Evolutionary conservation across 2,329 filamentous ascomycete species (phyloP), one percentile per base, ranked within the genome.

Genomic region (Neophaeococcomyces mojaviensis): DNA sequence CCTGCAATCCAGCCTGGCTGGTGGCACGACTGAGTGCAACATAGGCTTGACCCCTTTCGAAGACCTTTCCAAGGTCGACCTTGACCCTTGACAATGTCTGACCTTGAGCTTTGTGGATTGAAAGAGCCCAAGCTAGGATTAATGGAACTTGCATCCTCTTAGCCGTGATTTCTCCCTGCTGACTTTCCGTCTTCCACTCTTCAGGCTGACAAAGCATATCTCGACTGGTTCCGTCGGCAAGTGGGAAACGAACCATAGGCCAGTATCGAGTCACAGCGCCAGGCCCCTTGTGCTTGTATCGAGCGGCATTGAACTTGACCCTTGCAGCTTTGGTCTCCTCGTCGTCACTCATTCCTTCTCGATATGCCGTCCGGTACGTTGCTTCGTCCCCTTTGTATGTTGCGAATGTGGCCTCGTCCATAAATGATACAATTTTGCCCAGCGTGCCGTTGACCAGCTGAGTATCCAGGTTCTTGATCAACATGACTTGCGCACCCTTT

Each of bases 401-500:
- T 42, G 76, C 76, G 53, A 82, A 84, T 22, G 72, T 77, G 35
- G 70, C 68, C 54, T 84, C 78, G 43, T 74, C 79, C 82, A 88
- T 89, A 64, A 95, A 94, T 4, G 76, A 79, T 10, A 83, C 75
- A 3, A 98, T 84, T 50, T 85, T 89, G 19, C 92, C 92, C 8
- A 98, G 73, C 0, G 90, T 94, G 3, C 92, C 92, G 60, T 98
- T 98, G 55, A 97, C 92, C 0, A 98, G 75, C 0, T 79, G 82
- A 32, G 95, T 88, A 60, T 98, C 92, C 68, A 97, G 83, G 58
- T 98, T 98, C 66, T 98, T 98, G 73, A 98, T 96, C n/a, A 98
- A 72, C 92, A 98, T 98, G 36, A 98, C 94, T 62, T 98, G 94
- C 0, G 92, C 87, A 8, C 88, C 87, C 52, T 92, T 83, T 64